phyloP scores from a whole-genome alignment of 257 asterid species.

The Nyctanthes arbortristis region DNA sequence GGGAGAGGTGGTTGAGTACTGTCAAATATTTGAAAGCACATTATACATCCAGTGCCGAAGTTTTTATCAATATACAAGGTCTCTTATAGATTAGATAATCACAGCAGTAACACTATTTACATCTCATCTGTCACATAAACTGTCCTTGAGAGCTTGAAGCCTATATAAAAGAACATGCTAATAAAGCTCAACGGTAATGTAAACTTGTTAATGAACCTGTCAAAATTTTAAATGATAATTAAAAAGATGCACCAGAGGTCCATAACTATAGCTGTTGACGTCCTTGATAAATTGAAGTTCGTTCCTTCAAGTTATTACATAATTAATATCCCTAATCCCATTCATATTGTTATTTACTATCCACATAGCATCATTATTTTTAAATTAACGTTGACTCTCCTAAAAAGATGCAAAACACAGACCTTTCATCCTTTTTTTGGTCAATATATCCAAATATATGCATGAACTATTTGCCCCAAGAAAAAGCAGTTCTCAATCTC shows the following conservation, averaged over 20 bases:
- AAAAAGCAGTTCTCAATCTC: too few relatives aligned
- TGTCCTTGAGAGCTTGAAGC: not conserved
- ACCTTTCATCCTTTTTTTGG: not conserved
- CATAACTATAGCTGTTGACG: too few relatives aligned
- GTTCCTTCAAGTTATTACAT: not conserved
- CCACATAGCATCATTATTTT: not conserved
- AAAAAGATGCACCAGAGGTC: too few relatives aligned
- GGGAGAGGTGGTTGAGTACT: slow-evolving; percentile 88
- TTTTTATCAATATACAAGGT: not conserved
- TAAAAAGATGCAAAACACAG: not conserved
- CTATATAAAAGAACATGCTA: not conserved
- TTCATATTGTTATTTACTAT: not conserved
- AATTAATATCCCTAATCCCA: slow-evolving; percentile 1
- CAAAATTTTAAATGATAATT: too few relatives aligned
- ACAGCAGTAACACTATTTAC: not conserved
- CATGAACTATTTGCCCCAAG: not conserved
- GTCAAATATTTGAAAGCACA: slow-evolving; percentile 34
- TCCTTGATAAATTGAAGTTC: not conserved
- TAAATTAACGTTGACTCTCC: not conserved
- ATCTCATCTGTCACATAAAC: not conserved
- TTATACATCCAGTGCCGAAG: slow-evolving; percentile 21
- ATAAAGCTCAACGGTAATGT: not conserved
- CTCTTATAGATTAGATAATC: not conserved
- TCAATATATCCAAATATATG: not conserved
- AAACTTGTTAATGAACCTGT: too few relatives aligned